Conservation (phyloP, 2,329 filamentous ascomycete genomes). For the Apiospora marii region DNA sequence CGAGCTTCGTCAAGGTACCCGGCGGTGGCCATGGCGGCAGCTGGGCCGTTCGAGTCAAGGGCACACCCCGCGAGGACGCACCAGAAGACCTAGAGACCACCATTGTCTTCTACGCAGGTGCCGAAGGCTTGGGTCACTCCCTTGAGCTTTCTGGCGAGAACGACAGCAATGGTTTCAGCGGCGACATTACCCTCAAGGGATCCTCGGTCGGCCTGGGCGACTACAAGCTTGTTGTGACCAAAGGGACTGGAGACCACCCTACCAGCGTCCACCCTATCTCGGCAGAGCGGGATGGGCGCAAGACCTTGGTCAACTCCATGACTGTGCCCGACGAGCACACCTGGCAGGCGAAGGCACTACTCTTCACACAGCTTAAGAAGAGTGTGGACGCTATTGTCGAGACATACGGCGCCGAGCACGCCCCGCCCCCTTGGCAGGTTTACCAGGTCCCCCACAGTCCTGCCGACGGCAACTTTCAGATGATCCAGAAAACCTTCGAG, state of each 20-base stretch:
- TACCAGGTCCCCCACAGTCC: constrained; percentile 80
- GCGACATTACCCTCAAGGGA: constrained; percentile 75
- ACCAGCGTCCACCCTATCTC: constrained; percentile 72
- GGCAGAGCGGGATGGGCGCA: constrained; percentile 74
- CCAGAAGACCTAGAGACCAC: constrained; percentile 74
- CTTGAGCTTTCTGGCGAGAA: constrained; percentile 66
- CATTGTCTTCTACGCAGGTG: constrained; percentile 80
- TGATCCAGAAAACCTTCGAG: constrained; percentile 91
- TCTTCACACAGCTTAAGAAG: constrained; percentile 62
- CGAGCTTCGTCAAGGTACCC: constrained; percentile 91
- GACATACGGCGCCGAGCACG: constrained; percentile 62
- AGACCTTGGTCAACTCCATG: constrained; percentile 78
- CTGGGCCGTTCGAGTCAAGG: constrained; percentile 91
- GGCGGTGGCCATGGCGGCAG: constrained; percentile 86
- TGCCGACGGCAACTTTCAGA: constrained; percentile 79
- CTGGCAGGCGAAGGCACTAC: constrained; percentile 82
- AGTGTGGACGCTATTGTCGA: constrained; percentile 58
- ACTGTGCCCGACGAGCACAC: constrained; percentile 70
- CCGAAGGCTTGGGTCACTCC: constrained; percentile 75
- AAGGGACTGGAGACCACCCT: constrained; percentile 70
- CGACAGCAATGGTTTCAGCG: constrained; percentile 55
- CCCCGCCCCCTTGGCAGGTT: constrained; percentile 83
- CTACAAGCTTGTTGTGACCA: constrained; percentile 80
- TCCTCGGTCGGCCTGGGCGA: constrained; percentile 75
- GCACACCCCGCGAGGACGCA: constrained; percentile 75